phyloP scores from a whole-genome alignment of 176 grass and related monocot species.

The Zea luxurians region DNA sequence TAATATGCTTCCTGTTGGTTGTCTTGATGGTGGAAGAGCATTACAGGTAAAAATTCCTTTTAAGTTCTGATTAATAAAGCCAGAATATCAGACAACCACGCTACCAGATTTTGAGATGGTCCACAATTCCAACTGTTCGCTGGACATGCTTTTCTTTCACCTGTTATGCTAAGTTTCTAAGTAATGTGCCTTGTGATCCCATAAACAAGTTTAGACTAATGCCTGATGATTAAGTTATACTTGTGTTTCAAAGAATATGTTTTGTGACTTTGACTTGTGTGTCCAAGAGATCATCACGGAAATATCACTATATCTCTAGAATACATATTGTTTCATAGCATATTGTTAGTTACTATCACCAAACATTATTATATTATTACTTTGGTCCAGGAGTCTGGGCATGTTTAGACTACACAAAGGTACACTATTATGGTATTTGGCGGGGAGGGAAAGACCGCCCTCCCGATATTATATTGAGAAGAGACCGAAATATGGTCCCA shows the following conservation, averaged over 20 bases:
- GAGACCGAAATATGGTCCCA: no score
- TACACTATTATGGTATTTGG: neutral
- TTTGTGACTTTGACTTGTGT: neutral
- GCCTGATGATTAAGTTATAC: neutral
- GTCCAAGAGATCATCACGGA: neutral
- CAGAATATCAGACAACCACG: neutral
- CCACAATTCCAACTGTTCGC: constrained; percentile 11
- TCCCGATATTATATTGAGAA: no score
- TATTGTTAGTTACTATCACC: neutral
- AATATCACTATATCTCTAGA: neutral
- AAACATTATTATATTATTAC: neutral
- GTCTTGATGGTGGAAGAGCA: constrained; percentile 96
- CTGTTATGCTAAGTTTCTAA: constrained; percentile 6
- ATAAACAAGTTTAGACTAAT: constrained; percentile 14
- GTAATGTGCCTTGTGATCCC: neutral
- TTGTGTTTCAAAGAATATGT: neutral
- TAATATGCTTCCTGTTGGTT: constrained; percentile 98
- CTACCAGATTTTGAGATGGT: constrained; percentile 4
- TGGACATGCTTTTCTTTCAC: neutral
- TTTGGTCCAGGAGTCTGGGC: neutral
- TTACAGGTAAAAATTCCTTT: constrained; percentile 62
- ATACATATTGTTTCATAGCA: constrained; percentile 2
- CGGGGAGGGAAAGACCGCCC: no score
- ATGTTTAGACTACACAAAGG: neutral
- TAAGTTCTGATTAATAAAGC: neutral